Evolutionary conservation across 768 basidiomycete genomes (phyloP), one percentile per base, ranked within the genome.

Genomic region (Leccinum arenicola): DNA sequence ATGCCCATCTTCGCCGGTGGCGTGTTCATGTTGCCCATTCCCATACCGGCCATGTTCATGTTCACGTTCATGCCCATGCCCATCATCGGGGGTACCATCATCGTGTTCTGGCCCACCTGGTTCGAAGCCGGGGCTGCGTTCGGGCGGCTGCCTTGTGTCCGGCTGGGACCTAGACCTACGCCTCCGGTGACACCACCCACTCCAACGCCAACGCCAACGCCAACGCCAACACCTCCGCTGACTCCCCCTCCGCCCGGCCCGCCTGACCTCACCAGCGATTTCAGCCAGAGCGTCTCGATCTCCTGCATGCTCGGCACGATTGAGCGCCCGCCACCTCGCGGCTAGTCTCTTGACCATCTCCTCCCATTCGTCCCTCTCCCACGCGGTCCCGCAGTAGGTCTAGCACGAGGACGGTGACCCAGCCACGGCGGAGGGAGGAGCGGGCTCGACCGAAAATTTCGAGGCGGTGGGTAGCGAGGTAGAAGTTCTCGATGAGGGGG

Each of bases 401-500:
- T 61, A 78, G 78, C 38, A 86, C 71, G 54, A 76, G 78, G 11
- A 88, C 86, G n/a, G 93, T 91, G 11, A 97, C 87, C 96, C 96
- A 99, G 6, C 97, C 97, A 12, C 86, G 83, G 0, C 95, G 84
- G 5, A 93, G 76, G 0, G 84, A 86, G 25, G 86, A 82, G 0
- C 82, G 79, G 0, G 78, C 77, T 3, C 84, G 83, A 0, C 91
- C 93, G 63, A 95, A 98, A 10, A 99, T 75, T 70, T 98, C 94
- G 14, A 99, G 84, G 3, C 97, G 85, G 15, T 97, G 87, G 1
- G 89, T 82, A 4, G 97, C 96, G 53, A 97, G 87, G 70, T 96
- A 98, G 72, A 99, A 98, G 73, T 96, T 98, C 74, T 99, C 97
- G 69, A 98, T 90, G 45, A 99, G 82, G 6, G 89, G 88, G 76